A percentile compares a stretch with the other conserved stretches of the same genome.
Conservation (phyloP, 2,329 filamentous ascomycete genomes). For the Fusarium falciforme region DNA sequence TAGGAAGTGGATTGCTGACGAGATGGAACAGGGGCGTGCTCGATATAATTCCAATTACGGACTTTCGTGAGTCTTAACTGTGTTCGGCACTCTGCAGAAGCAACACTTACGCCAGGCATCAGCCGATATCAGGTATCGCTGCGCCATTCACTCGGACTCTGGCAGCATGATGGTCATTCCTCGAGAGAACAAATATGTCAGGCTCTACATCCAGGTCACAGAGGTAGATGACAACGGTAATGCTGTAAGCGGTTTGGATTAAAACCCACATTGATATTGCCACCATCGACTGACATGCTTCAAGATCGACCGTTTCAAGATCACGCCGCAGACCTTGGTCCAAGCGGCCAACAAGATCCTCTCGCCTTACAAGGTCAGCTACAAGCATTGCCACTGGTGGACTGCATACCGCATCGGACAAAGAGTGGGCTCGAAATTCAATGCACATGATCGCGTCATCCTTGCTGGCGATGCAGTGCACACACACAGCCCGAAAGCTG, state of each 20-base stretch:
- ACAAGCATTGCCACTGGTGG: not conserved
- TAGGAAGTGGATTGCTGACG: not conserved
- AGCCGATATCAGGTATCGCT: not conserved
- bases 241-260: not conserved
- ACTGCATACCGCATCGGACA: not conserved
- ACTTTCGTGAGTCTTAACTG: not conserved
- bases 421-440: not conserved
- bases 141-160: not conserved
- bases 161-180: not conserved
- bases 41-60: not conserved
- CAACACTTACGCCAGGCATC: not conserved
- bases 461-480: not conserved
- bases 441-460: not conserved
- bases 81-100: not conserved
- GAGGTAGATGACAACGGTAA: not conserved
- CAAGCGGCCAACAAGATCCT: not conserved
- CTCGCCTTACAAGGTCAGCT: not conserved
- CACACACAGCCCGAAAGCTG: not conserved
- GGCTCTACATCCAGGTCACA: not conserved
- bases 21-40: not conserved
- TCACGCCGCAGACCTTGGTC: not conserved
- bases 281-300: not conserved
- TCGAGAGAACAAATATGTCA: not conserved
- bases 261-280: not conserved
- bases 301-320: not conserved